phyloP scores from a whole-genome alignment of 192 early-diverging fungal species.

The Spinellus fusiger region DNA sequence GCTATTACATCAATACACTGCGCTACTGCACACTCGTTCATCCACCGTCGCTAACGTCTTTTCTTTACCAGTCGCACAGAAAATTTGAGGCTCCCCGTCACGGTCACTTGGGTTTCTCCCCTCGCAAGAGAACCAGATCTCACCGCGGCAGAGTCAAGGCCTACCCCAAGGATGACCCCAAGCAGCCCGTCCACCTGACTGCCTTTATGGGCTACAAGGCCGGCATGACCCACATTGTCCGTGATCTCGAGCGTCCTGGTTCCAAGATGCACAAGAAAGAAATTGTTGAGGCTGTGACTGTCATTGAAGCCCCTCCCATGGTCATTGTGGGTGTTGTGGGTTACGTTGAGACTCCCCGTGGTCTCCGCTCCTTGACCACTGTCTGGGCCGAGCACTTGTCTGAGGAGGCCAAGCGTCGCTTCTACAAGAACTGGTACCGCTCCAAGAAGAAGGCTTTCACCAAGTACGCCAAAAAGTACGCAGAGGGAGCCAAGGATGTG shows the following conservation, averaged over 20 bases:
- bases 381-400: conserved; percentile 99
- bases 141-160: conserved; percentile 97
- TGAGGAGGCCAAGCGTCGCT: conserved; percentile 97
- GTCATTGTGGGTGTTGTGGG: conserved; percentile 98
- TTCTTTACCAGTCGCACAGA: conserved; percentile 63
- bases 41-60: conserved; percentile 4
- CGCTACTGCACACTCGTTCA: not conserved
- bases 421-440: conserved; percentile 99
- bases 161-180: conserved; percentile 98
- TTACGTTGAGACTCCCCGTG: conserved; percentile 98
- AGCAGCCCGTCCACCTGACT: conserved; percentile 96
- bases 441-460: conserved; percentile 99
- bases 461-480: conserved; percentile 98
- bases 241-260: conserved; percentile 97
- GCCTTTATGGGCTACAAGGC: conserved; percentile 99
- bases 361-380: conserved; percentile 96
- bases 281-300: conserved; percentile 97
- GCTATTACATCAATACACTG: not conserved
- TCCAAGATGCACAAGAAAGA: conserved; percentile 99
- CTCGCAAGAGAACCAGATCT: conserved; percentile 84
- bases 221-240: conserved; percentile 99
- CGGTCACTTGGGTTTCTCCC: conserved; percentile 64
- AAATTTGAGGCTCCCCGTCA: conserved; percentile 98
- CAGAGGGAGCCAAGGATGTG: conserved; percentile 86
- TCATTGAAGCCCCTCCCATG: conserved; percentile 97